phyloP scores from a whole-genome alignment of 163 green algal genomes.

The Chloromonas sp. region DNA sequence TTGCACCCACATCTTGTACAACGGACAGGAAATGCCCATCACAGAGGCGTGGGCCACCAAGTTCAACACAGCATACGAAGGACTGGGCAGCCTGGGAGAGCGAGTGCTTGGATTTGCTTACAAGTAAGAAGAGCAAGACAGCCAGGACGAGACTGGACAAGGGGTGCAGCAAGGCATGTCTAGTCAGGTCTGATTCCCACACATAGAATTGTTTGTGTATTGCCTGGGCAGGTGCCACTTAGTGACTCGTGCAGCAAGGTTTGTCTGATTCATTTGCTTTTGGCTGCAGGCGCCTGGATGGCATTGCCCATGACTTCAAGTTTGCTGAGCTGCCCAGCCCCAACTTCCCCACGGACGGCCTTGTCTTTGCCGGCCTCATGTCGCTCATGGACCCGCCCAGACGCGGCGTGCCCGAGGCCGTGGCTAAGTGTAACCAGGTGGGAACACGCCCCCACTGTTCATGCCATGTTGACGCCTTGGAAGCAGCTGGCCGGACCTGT shows the following conservation, averaged over 20 bases:
- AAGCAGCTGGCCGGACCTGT: background rate
- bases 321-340: conserved; percentile 61
- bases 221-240: too few relatives aligned
- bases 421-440: conserved; percentile 55
- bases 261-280: too few relatives aligned
- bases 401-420: conserved; percentile 63
- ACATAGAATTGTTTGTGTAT: too few relatives aligned
- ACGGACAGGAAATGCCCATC: conserved; percentile 49
- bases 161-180: too few relatives aligned
- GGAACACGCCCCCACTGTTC: too few relatives aligned
- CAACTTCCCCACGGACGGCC: conserved; percentile 57
- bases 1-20: conserved; percentile 52
- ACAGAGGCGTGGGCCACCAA: conserved; percentile 36
- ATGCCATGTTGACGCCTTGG: background rate
- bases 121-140: conserved; percentile 14
- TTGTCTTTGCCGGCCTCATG: conserved; percentile 68
- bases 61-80: conserved; percentile 61
- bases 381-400: conserved; percentile 69
- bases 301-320: conserved; percentile 37
- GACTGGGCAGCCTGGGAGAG: conserved; percentile 63
- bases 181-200: too few relatives aligned
- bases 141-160: too few relatives aligned
- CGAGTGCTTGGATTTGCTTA: conserved; percentile 73
- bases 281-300: conserved; percentile 22
- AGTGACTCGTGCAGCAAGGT: too few relatives aligned